A percentile compares a stretch with the other conserved stretches of the same genome.
These are phyloP conservation scores for Colletotrichum musae DNA, from an alignment of 2,329 filamentous ascomycete genomes.

Conservation along the genomic window DNA sequence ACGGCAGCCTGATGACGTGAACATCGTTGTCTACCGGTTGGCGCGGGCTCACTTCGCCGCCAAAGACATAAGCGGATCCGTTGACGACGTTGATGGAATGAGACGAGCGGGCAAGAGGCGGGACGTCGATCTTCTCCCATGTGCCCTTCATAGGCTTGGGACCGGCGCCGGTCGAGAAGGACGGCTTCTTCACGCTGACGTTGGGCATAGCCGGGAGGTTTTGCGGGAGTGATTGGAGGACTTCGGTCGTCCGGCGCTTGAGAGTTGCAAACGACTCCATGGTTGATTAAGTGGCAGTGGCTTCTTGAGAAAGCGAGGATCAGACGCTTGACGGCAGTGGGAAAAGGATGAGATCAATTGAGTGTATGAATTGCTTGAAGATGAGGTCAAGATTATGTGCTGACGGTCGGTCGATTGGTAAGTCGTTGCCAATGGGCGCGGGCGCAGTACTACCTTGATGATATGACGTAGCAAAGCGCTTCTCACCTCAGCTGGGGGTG, in stretches of 20 bases:
- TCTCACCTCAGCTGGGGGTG: slow-evolving; percentile 21
- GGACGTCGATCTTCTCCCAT: slow-evolving; percentile 71
- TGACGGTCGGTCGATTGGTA: slow-evolving; percentile 10
- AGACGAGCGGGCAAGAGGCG: slow-evolving; percentile 78
- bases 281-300: slow-evolving; percentile 5
- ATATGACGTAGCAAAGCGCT: slow-evolving; percentile 39
- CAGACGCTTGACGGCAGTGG: neutral
- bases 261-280: slow-evolving; percentile 70
- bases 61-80: slow-evolving; percentile 77
- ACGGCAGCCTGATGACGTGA: slow-evolving; percentile 74
- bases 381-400: slow-evolving; percentile 36
- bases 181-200: slow-evolving; percentile 42
- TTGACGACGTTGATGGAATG: slow-evolving; percentile 76
- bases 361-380: slow-evolving; percentile 25
- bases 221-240: slow-evolving; percentile 65
- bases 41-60: slow-evolving; percentile 78
- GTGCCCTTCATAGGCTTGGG: slow-evolving; percentile 65
- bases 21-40: slow-evolving; percentile 81
- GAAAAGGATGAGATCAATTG: neutral
- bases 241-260: slow-evolving; percentile 69
- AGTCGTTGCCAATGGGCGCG: slow-evolving; percentile 13
- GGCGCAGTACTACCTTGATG: slow-evolving; percentile 2
- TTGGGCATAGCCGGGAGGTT: slow-evolving; percentile 57
- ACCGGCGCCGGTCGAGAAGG: slow-evolving; percentile 27
- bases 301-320: slow-evolving; percentile 2